Base-by-base conservation (phyloP, 805 yeast genomes). In the Wickerhamiella galacta region DNA sequence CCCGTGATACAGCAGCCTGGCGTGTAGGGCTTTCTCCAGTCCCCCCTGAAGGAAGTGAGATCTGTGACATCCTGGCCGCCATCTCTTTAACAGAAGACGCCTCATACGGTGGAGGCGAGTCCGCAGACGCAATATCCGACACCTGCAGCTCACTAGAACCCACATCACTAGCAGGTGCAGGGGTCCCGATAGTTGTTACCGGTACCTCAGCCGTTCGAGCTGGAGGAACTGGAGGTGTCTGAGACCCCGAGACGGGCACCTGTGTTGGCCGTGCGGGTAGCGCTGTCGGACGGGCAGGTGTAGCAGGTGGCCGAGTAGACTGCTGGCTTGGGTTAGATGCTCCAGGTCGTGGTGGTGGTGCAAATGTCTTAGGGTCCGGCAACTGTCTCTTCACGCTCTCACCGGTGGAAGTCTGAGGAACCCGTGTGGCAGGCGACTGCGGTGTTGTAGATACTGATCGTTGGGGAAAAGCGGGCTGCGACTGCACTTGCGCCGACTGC, bases 321-420 rank as follows among this genome's bases (percentile, higher is more conserved):
- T 19, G 32, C 16, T 27, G 27, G 3, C 29, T 25, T 12, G 24
- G 26, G 8, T 28, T 23, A 2, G 25, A n/a, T 10, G 17, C 25
- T 20, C 33, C 38, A 15, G 34, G 18, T 6, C 24, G 33, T 15
- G 38, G 46, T 2, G 40, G 52, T 8, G 52, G 50, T 3, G 51
- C 44, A 33, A 46, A 48, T 6, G 45, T 27, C 16, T 35, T 21
- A 1, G 52, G 47, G 20, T 45, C 47, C 3, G 47, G 45, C 16
- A 44, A 23, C 1, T 45, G 42, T 6, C 44, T 35, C 25, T 34
- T n/a, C n/a, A n/a, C n/a, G n/a, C n/a, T n/a, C n/a, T n/a, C n/a
- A n/a, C n/a, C n/a, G n/a, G n/a, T 35, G 28, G 34, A 30, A 6
- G 41, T 37, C 17, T 9, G 33, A 11, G 26, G 27, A 12, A 20